Evolutionary conservation across 192 early-diverging fungal genomes (phyloP), one percentile per base, ranked within the genome.

Genomic region (Coemansia sp.): DNA sequence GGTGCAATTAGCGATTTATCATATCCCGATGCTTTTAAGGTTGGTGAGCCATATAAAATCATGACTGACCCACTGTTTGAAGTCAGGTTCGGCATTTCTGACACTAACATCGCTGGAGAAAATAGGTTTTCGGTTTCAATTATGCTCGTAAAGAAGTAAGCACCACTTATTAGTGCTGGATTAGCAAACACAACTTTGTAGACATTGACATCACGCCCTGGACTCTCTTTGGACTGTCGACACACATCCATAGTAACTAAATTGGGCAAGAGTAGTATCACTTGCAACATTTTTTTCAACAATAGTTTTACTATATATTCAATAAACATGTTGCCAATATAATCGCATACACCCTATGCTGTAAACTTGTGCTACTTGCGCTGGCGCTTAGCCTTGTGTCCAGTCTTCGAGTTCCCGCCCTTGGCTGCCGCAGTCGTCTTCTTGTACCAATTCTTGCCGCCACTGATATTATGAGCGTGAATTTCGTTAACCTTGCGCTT

Each of bases 401-500:
- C 46, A 3, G 44, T 24, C 43, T 65, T 65, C 6, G 40, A 65
- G 43, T 31, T 65, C 9, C 61, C 61, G 39, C 61, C 61, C 22
- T 62, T 62, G 9, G 38, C 33, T 16, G 61, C 61, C 11, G 61
- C 43, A 4, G 70, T 50, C n/a, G 33, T 69, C 13, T 60, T 58
- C 39, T 63, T 62, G 73, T 80, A 75, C 78, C 78, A 80, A 22
- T 65, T 58, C 29, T 67, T 80, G 36, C 74, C 74, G 8, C 86
- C 85, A 20, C 75, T 86, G 38, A 34, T 65, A 46, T 77, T 79
- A 15, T 72, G 68, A 15, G 78, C 72, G 40, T 95, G 94, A 36
- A 96, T 91, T 63, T 95, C 93, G 34, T 85, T 65, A 36, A 92
- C 91, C 85, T 95, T 95, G 57, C 91, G 81, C 88, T 98, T 98